Evolutionary conservation across 345 rosid species (phyloP), one percentile per base, ranked within the genome.

Genomic region (Mangifera indica): DNA sequence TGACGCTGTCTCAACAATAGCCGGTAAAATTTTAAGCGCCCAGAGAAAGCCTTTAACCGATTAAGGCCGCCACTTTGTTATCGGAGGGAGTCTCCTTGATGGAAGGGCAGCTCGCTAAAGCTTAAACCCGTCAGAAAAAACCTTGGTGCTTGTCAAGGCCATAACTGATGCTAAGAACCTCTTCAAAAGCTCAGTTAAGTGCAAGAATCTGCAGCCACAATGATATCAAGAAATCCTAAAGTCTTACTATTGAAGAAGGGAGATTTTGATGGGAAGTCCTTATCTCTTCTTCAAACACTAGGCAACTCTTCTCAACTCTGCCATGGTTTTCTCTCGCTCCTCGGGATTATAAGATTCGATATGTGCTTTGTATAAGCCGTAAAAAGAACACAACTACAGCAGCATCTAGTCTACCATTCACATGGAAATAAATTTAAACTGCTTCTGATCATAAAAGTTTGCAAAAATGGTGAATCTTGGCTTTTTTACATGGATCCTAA

Each of bases 251-350:
- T 56, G 25, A 21, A 13, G 64, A 73, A 53, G 7, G 68, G 74
- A 25, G 45, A 26, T 15, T 26, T 67, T 2, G 25, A 10, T 2
- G 80, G 74, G 14, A 80, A 69, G 17, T 76, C 76, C 17, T 58
- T 18, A 76, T 74, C 34, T 77, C 81, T 11, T 69, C 66, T 40
- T 67, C 68, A 25, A 80, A 55, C 74, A 71, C 78, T 11, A n/a
- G 72, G 46, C 69, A 59, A 14, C 45, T 66, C 66, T n/a, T 2
- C 12, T 54, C 60, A 49, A 67, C 20, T 26, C 75, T 9, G 69
- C 73, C 3, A 18, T 46, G 0, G 80, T 80, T 54, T 63, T 73
- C 53, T 73, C 73, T 51, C 26, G 75, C 22, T 59, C 74, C n/a
- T n/a, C n/a, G n/a, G n/a, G n/a, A n/a, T n/a, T n/a, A n/a, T n/a